Percentiles rank a stretch among this genome's conserved stretches.
Evolutionary conservation across 192 early-diverging fungal species (phyloP).

Genomic region (Chytriomyces confervae): DNA sequence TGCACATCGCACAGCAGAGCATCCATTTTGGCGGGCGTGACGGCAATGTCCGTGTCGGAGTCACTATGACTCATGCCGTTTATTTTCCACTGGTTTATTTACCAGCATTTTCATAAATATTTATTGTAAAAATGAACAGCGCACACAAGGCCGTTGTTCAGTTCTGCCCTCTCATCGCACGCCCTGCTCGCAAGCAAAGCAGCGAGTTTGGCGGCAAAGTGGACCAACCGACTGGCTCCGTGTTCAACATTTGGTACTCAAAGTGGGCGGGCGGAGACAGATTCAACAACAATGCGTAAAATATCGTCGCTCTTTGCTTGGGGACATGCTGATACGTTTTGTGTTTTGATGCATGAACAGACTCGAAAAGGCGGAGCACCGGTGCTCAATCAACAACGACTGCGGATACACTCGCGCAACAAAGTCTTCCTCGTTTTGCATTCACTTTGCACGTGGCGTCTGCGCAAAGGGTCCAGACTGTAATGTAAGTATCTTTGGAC

Average conservation of each 20-base stretch:
- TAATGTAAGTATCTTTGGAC: slow-evolving; percentile 49
- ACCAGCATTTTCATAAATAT: not conserved
- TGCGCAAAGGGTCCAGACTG: slow-evolving; percentile 71
- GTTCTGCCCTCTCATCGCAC: slow-evolving; percentile 33
- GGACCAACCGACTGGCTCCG: slow-evolving; percentile 43
- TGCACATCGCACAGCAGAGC: slow-evolving; percentile 52
- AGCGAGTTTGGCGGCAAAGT: slow-evolving; percentile 47
- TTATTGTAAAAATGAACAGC: slow-evolving; percentile 27
- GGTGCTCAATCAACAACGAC: slow-evolving; percentile 70
- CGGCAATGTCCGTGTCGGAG: not conserved
- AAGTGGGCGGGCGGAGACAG: slow-evolving; percentile 63
- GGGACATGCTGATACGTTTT: slow-evolving; percentile 1
- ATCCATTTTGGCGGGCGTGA: not conserved
- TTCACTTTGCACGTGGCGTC: slow-evolving; percentile 83
- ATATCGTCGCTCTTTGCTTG: slow-evolving; percentile 3
- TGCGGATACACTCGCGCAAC: slow-evolving; percentile 71
- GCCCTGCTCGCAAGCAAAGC: slow-evolving; percentile 47
- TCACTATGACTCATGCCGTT: not conserved
- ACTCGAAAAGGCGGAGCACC: slow-evolving; percentile 62
- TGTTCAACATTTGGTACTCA: slow-evolving; percentile 73
- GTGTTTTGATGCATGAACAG: slow-evolving; percentile 11
- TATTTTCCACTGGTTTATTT: not conserved
- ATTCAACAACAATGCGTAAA: slow-evolving; percentile 35
- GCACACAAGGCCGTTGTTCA: slow-evolving; percentile 34
- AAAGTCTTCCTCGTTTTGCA: slow-evolving; percentile 73